Evolutionary conservation across 2,329 filamentous ascomycete genomes (phyloP), one percentile per base, ranked within the genome.

Genomic region (Alternaria arbusti): DNA sequence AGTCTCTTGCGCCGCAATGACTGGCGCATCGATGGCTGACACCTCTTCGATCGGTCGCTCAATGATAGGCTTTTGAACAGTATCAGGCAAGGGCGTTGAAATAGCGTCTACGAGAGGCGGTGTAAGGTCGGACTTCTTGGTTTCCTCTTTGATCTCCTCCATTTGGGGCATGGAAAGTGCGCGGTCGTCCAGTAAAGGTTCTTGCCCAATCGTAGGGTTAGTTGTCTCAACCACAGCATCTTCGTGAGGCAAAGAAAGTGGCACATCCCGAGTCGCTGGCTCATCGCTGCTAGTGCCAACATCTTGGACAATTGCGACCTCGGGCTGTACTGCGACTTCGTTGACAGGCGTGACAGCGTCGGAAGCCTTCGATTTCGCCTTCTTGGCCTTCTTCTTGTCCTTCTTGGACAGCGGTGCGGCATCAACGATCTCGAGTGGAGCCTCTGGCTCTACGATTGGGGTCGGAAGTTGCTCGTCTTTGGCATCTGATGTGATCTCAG

Each of bases 311-410:
- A 3, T n/a, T 43, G 64, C 67, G 28, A 32, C 22, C 43, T 50
- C 40, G 13, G 52, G 4, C 15, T 61, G 15, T 7, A 57, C 30
- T 3, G 56, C 28, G 12, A 59, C 58, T 46, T 74, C 69, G 13
- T 23, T 43, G 17, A 59, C 22, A 46, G 69, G 67, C 3, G 67
- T 69, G 15, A 45, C 25, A n/a, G 55, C 59, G n/a, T 61, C 69
- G 8, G 68, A 71, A 22, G 65, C 36, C 50, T 70, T 73, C 10
- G 43, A 56, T 46, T 74, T 76, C 9, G 64, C 61, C 49, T 75
- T 76, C 70, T 74, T 77, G 2, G 63, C 68, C 54, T 77, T 75
- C 60, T 78, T 77, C 68, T 70, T 74, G 10, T 72, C 72, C 32
- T 76, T 74, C 60, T 74, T 75, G 1, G 69, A 70, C 10, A 66